phyloP scores from a whole-genome alignment of 2,329 filamentous ascomycete species.

The Nakataea oryzae region DNA sequence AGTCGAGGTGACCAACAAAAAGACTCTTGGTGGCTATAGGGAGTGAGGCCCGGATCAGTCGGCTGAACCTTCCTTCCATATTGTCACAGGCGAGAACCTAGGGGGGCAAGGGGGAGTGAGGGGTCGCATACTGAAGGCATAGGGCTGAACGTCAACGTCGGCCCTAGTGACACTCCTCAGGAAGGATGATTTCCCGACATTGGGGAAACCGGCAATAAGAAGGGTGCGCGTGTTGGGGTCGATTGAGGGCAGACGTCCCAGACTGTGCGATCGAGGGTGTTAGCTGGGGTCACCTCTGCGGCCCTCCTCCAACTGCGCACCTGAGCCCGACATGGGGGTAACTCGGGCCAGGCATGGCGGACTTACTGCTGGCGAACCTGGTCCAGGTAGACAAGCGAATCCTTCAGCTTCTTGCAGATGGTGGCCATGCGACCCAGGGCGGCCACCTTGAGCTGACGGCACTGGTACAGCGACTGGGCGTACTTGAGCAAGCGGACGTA shows the following conservation, averaged over 20 bases:
- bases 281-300: neutral
- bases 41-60: slow-evolving; percentile 26
- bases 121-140: slow-evolving; percentile 56
- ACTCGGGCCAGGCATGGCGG: too few relatives aligned
- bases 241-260: slow-evolving; percentile 95
- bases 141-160: slow-evolving; percentile 94
- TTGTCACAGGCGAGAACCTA: neutral
- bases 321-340: too few relatives aligned
- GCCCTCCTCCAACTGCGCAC: too few relatives aligned
- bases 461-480: slow-evolving; percentile 93
- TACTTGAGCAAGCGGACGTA: slow-evolving; percentile 89
- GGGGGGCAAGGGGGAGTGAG: neutral
- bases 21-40: slow-evolving; percentile 69
- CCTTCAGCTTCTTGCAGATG: slow-evolving; percentile 87
- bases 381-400: slow-evolving; percentile 89
- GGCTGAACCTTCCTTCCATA: neutral
- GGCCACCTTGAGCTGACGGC: slow-evolving; percentile 96
- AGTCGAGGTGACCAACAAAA: slow-evolving; percentile 96
- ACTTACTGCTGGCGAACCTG: slow-evolving; percentile 76
- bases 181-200: slow-evolving; percentile 96
- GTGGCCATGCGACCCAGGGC: slow-evolving; percentile 97
- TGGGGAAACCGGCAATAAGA: slow-evolving; percentile 94
- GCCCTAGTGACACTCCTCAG: slow-evolving; percentile 83
- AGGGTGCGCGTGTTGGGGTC: slow-evolving; percentile 95
- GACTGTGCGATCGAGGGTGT: slow-evolving; percentile 15